These are phyloP conservation scores for Candida koratica DNA, from an alignment of 805 yeast species.

Conservation along the genomic window DNA sequence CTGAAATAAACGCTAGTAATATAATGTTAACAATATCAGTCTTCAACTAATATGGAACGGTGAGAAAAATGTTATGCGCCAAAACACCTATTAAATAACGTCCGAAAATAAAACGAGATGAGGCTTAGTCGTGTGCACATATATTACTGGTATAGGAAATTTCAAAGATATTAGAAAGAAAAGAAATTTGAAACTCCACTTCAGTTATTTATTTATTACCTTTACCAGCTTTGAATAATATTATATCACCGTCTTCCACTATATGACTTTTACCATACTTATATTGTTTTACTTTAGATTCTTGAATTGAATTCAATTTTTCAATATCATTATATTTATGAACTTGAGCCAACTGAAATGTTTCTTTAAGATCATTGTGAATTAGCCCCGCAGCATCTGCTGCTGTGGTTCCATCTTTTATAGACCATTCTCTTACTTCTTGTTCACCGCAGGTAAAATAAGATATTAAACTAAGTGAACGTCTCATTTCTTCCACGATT, in stretches of 20 bases:
- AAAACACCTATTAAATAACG: too few species aligned
- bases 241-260: slow-evolving; percentile 82
- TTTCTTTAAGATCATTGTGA: slow-evolving; percentile 78
- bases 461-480: slow-evolving; percentile 65
- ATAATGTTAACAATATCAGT: too few species aligned
- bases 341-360: slow-evolving; percentile 76
- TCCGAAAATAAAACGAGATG: too few species aligned
- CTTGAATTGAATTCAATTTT: slow-evolving; percentile 35
- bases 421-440: slow-evolving; percentile 88
- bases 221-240: slow-evolving; percentile 67
- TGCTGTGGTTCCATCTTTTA: slow-evolving; percentile 69
- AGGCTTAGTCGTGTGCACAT: slow-evolving; percentile 4
- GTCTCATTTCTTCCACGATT: slow-evolving; percentile 63
- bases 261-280: slow-evolving; percentile 74
- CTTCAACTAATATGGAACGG: slow-evolving; percentile 5
- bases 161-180: not conserved
- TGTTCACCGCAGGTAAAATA: slow-evolving; percentile 83
- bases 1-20: too few species aligned
- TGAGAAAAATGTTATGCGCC: too few species aligned
- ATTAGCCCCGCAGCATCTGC: slow-evolving; percentile 90
- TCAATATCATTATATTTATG: slow-evolving; percentile 61
- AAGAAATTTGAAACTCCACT: too few species aligned
- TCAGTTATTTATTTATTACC: slow-evolving; percentile 37
- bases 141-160: slow-evolving; percentile 6
- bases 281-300: slow-evolving; percentile 48